A percentile compares a stretch with the other conserved stretches of the same genome.
phyloP scores from a whole-genome alignment of 176 grass and related monocot genomes.

The Sorghum bicolor region Sorghum_bicolor_NCBIv3 NC_012873.2:59596501-59597000 shows the following conservation, averaged over 20 bases:
- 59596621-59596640: slow-evolving; percentile 52
- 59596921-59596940: slow-evolving; percentile 72
- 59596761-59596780: slow-evolving; percentile 83
- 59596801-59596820: slow-evolving; percentile 72
- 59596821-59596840: slow-evolving; percentile 1
- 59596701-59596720: slow-evolving; percentile 25
- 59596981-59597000: slow-evolving; percentile 47
- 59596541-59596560: slow-evolving; percentile 73
- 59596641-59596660: background rate
- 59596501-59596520: slow-evolving; percentile 40
- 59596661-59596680: slow-evolving; percentile 4
- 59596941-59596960: slow-evolving; percentile 65
- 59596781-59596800: slow-evolving; percentile 67
- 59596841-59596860: slow-evolving; percentile 70
- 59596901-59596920: slow-evolving; percentile 65
- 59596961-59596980: slow-evolving; percentile 69
- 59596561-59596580: slow-evolving; percentile 56
- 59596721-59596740: slow-evolving; percentile 50
- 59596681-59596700: slow-evolving; percentile 30
- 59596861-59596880: slow-evolving; percentile 68
- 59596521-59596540: slow-evolving; percentile 42
- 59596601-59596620: slow-evolving; percentile 63
- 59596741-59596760: slow-evolving; percentile 76
- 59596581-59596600: slow-evolving; percentile 66
- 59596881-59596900: slow-evolving; percentile 35